Evolutionary conservation across 2,329 filamentous ascomycete species (phyloP).

Genomic region (Didymella arachidicola): DNA sequence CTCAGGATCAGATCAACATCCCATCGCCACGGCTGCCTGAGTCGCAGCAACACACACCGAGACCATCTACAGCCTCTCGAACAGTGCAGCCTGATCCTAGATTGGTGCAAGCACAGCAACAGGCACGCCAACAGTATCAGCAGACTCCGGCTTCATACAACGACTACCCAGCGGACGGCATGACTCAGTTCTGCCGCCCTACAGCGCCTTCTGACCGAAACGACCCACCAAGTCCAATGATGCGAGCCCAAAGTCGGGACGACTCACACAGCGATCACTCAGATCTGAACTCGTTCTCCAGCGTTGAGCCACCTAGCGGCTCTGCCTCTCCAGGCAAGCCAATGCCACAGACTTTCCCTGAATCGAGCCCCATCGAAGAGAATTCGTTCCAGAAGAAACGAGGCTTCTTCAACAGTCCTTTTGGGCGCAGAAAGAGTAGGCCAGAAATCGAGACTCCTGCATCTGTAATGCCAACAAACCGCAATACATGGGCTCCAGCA

Average conservation of each 20-base stretch:
- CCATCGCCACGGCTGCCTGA: constrained; percentile 11
- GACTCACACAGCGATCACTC: constrained; percentile 93
- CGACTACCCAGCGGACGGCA: constrained; percentile 91
- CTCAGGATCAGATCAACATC: constrained; percentile 33
- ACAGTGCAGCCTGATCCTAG: constrained; percentile 46
- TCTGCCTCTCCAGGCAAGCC: constrained; percentile 77
- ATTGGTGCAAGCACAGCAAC: constrained; percentile 48
- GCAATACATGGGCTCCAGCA: constrained; percentile 63
- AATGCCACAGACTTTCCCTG: constrained; percentile 33
- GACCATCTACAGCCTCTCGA: constrained; percentile 24
- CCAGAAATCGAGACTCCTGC: constrained; percentile 71
- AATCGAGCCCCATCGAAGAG: constrained; percentile 40
- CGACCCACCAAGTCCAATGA: constrained; percentile 71
- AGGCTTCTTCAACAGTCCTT: constrained; percentile 93
- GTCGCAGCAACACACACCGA: constrained; percentile 14
- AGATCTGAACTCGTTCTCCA: constrained; percentile 86
- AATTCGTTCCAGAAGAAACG: constrained; percentile 72
- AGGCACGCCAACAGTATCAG: constrained; percentile 50
- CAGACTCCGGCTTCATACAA: constrained; percentile 81
- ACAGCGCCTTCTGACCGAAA: constrained; percentile 74
- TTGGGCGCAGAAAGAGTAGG: constrained; percentile 85
- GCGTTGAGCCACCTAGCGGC: constrained; percentile 78
- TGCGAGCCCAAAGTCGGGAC: constrained; percentile 82
- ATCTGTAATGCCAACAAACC: constrained; percentile 50
- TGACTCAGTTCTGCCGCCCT: constrained; percentile 94